Conservation (phyloP, 108 stramenopile species). For the Nannochloropsis oceanica region DNA sequence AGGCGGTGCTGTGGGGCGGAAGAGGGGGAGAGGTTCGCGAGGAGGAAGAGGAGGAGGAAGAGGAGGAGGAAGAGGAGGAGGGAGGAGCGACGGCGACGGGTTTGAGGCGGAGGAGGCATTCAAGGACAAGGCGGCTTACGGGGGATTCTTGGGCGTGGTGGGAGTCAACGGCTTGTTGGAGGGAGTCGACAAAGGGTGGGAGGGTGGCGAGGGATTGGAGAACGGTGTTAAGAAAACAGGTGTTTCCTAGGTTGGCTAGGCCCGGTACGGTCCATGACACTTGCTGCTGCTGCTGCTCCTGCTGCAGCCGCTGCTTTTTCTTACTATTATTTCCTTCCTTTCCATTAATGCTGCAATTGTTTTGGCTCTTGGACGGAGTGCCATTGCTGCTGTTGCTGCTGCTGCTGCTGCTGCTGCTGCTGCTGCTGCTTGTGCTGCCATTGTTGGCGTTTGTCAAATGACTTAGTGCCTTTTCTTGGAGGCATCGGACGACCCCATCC, state of each 20-base stretch:
- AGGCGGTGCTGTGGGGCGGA: not conserved
- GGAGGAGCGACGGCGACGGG: not conserved
- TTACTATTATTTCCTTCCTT: too few relatives aligned
- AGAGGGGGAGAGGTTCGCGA: not conserved
- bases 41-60: not conserved
- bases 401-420: not conserved
- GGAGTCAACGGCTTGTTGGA: not conserved
- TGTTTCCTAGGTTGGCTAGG: constrained; percentile 9
- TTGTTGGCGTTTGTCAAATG: too few relatives aligned
- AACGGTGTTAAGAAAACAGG: constrained; percentile 20
- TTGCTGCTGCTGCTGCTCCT: not conserved
- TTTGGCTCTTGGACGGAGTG: too few relatives aligned
- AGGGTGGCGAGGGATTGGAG: constrained; percentile 15
- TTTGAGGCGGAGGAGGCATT: not conserved
- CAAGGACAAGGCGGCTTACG: not conserved
- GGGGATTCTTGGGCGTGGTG: not conserved
- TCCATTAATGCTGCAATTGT: too few relatives aligned
- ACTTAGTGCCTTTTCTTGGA: too few relatives aligned
- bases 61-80: not conserved
- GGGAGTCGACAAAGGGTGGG: not conserved
- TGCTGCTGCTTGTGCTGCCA: not conserved
- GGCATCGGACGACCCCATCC: too few relatives aligned
- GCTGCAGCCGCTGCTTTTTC: too few relatives aligned
- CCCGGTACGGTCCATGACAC: not conserved
- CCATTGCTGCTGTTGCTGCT: too few relatives aligned